Percentiles rank a stretch among this genome's conserved stretches.
phyloP scores from a whole-genome alignment of 192 early-diverging fungal species.

The Chytriomyces confervae region DNA sequence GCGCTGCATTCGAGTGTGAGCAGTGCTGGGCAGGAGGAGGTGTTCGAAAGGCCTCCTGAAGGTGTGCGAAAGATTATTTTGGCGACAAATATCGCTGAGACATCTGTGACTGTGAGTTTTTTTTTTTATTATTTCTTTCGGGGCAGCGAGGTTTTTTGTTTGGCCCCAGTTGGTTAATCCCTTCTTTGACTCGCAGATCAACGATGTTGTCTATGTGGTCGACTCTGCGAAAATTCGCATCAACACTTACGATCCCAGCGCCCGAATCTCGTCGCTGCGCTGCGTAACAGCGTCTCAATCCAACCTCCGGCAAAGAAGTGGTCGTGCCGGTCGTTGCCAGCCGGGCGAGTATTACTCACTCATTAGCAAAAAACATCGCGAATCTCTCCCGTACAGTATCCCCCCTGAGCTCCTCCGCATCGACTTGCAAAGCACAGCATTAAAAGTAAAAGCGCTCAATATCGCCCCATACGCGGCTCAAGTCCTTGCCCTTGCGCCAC shows the following conservation, averaged over 20 bases:
- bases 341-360: slow-evolving; percentile 63
- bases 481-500: slow-evolving; percentile 49
- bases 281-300: slow-evolving; percentile 48
- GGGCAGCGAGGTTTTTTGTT: neutral
- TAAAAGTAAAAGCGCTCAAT: slow-evolving; percentile 68
- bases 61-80: slow-evolving; percentile 77
- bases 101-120: slow-evolving; percentile 73
- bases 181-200: slow-evolving; percentile 57
- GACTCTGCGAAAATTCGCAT: slow-evolving; percentile 76
- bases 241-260: slow-evolving; percentile 61
- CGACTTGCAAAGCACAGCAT: slow-evolving; percentile 80
- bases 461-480: slow-evolving; percentile 43
- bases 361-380: slow-evolving; percentile 51
- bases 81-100: slow-evolving; percentile 85
- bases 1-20: slow-evolving; percentile 74
- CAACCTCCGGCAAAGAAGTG: slow-evolving; percentile 68
- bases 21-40: slow-evolving; percentile 69
- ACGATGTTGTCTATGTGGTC: slow-evolving; percentile 80
- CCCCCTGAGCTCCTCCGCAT: slow-evolving; percentile 80
- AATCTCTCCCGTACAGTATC: slow-evolving; percentile 42
- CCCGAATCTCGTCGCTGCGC: slow-evolving; percentile 47
- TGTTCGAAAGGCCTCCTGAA: slow-evolving; percentile 65
- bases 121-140: neutral
- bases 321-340: slow-evolving; percentile 86
- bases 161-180: slow-evolving; percentile 63